Conservation (phyloP, 352 stramenopile species). For the Blastocystis sp. region DNA sequence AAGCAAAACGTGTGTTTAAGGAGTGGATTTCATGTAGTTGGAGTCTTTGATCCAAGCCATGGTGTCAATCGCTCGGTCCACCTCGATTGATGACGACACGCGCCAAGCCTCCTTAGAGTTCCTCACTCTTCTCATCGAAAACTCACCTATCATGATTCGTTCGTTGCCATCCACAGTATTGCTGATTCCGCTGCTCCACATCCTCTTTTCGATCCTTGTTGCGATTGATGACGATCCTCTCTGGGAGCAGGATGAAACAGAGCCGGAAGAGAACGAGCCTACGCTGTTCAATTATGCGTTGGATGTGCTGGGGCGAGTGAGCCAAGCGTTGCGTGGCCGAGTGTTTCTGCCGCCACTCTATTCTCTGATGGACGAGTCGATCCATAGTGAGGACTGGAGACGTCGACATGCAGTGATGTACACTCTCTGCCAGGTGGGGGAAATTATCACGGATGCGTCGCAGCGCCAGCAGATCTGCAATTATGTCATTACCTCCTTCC, state of each 20-base stretch:
- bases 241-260: constrained; percentile 13
- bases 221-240: constrained; percentile 9
- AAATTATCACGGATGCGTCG: constrained; percentile 24
- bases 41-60: constrained; percentile 56
- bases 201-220: constrained; percentile 10
- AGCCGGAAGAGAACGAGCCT: constrained; percentile 16
- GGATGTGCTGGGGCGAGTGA: background rate
- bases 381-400: constrained; percentile 5
- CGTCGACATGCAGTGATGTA: constrained; percentile 51
- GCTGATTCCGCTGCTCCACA: constrained; percentile 38
- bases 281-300: constrained; percentile 14
- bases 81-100: background rate
- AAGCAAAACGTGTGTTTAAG: constrained; percentile 32
- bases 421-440: background rate
- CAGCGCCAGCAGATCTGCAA: constrained; percentile 18
- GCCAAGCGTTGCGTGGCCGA: background rate
- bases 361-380: background rate
- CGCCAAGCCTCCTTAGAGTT: constrained; percentile 44
- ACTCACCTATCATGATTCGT: constrained; percentile 34
- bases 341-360: constrained; percentile 53
- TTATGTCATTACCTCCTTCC: constrained; percentile 48
- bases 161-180: background rate
- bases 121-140: constrained; percentile 41
- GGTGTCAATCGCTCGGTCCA: constrained; percentile 32
- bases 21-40: background rate